Base-by-base conservation (phyloP, 306 rosid species). In the Malus orientalis region DNA sequence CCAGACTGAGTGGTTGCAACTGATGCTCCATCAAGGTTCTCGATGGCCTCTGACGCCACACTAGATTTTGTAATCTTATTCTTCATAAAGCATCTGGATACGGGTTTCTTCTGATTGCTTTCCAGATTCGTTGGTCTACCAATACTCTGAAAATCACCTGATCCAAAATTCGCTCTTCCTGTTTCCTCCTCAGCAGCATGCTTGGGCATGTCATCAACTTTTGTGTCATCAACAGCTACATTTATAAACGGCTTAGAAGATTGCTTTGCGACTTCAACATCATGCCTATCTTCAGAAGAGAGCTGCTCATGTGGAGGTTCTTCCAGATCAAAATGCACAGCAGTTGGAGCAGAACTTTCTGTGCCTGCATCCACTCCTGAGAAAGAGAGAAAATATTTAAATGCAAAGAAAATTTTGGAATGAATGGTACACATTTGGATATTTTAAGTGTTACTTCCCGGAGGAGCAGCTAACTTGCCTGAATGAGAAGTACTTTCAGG, bases 1-100 rank as follows among this genome's bases (percentile, higher is more conserved):
- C 36, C 58, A 36, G 83, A 60, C 67, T 85, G 76, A 78, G 47
- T 15, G 16, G 88, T 78, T 67, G 80, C 70, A 29, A 20, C 68
- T 5, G 75, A 67, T 65, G 32, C 82, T 57, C 53, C 79, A 38
- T 74, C 74, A 59, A 58, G 66, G 67, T 53, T 79, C 27, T 67
- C 85, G 36, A 33, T 20, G 70, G 70, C 49, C 73, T 65, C 74
- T 42, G 84, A 67, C 49, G 42, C 20, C 49, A 80, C 74, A 61
- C 63, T 75, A 58, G 68, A 65, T 33, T 68, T 42, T 79, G 73
- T 70, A 36, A 29, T 49, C 69, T 59, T 64, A 79, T 33, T 57
- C 67, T 79, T 76, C 32, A 11, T 20, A 69, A 62, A 27, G 80
- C 44, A 61, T 70, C 81, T 71, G 65, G 79, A 74, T 65, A 71